A percentile compares a stretch with the other conserved stretches of the same genome.
Evolutionary conservation across 495 filamentous ascomycete species (phyloP).

Genomic region (Sporormia fimetaria): DNA sequence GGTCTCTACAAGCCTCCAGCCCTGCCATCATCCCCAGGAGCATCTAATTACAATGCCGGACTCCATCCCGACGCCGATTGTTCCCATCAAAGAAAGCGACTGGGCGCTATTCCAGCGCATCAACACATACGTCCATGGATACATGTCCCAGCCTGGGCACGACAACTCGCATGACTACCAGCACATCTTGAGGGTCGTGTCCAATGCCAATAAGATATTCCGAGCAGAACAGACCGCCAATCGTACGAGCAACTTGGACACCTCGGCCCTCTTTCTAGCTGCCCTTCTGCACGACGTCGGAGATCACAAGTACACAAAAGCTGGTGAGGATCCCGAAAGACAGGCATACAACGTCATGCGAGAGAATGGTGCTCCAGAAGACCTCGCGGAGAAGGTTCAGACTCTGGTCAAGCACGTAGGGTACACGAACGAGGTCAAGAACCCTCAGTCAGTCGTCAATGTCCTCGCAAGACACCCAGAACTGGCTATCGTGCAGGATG

Average conservation of each 20-base stretch:
- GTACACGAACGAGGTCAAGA: conserved; percentile 58
- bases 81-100: conserved; percentile 9
- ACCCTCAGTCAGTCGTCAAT: conserved; percentile 35
- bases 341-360: conserved; percentile 48
- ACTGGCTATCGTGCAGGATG: conserved; percentile 78
- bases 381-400: conserved; percentile 54
- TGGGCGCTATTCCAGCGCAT: conserved; percentile 31
- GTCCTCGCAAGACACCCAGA: conserved; percentile 55
- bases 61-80: conserved; percentile 6
- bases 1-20: background rate
- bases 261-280: conserved; percentile 51
- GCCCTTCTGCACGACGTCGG: conserved; percentile 81
- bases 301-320: conserved; percentile 64
- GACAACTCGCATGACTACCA: conserved; percentile 78
- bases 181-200: conserved; percentile 70
- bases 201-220: conserved; percentile 54
- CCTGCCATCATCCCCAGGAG: background rate
- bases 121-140: conserved; percentile 47
- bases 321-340: conserved; percentile 38
- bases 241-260: conserved; percentile 36
- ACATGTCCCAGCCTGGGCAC: conserved; percentile 56
- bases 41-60: conserved; percentile 1
- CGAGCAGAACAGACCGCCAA: conserved; percentile 33
- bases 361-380: conserved; percentile 40
- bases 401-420: conserved; percentile 61